Conservation (phyloP, 2,329 filamentous ascomycete genomes). For the Pseudogymnoascus sp. region DNA sequence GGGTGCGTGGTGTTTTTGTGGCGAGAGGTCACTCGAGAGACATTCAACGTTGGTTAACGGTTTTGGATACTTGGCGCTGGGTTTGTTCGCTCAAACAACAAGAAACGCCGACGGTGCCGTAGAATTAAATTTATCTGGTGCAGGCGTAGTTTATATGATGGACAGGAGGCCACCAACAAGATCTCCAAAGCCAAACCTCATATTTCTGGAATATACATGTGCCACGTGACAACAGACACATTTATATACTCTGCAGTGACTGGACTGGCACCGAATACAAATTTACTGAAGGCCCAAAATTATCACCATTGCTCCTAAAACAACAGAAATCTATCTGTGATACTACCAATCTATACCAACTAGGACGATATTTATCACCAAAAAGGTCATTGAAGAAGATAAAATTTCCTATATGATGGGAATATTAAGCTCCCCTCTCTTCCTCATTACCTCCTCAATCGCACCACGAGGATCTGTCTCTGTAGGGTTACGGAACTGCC, state of each 20-base stretch:
- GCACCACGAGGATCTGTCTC: slow-evolving; percentile 49
- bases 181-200: not conserved
- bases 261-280: not conserved
- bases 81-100: not conserved
- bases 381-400: not conserved
- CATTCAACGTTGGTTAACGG: not conserved
- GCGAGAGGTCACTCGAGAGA: not conserved
- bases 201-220: not conserved
- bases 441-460: slow-evolving; percentile 48
- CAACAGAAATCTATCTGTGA: not conserved
- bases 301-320: not conserved
- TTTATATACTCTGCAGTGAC: not conserved
- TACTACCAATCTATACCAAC: not conserved
- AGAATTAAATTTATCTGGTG: not conserved
- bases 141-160: not conserved
- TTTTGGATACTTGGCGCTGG: not conserved
- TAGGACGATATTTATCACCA: not conserved
- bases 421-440: slow-evolving; percentile 45
- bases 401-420: slow-evolving; percentile 3
- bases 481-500: slow-evolving; percentile 77
- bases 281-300: not conserved
- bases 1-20: not conserved
- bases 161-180: not conserved
- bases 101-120: not conserved
- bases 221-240: not conserved